These are phyloP conservation scores for Linderniella brevidens DNA, from an alignment of 257 asterid genomes.

Conservation along the genomic window DNA sequence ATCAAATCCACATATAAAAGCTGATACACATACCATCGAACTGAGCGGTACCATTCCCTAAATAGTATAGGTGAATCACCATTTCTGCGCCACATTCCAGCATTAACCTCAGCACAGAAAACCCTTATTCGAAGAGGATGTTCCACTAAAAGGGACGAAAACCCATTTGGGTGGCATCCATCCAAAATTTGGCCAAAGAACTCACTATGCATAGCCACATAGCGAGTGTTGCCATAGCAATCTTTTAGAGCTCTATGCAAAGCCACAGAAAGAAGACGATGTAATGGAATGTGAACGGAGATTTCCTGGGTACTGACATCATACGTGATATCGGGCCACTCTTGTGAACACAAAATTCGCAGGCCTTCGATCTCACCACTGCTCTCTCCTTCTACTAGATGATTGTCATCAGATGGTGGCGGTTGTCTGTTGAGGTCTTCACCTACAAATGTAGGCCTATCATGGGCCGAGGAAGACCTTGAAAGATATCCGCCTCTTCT, in stretches of 20 bases:
- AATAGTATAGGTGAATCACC: constrained; percentile 77
- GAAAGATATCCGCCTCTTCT: constrained; percentile 42
- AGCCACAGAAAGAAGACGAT: constrained; percentile 65
- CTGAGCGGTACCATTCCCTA: constrained; percentile 84
- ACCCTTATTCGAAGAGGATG: constrained; percentile 91
- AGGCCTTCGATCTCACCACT: constrained; percentile 47
- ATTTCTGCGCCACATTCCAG: constrained; percentile 96
- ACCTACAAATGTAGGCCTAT: constrained; percentile 22
- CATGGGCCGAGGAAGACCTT: constrained; percentile 26
- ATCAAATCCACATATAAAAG: not conserved
- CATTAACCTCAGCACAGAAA: constrained; percentile 88
- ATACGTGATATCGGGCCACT: constrained; percentile 72
- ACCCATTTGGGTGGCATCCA: constrained; percentile 79
- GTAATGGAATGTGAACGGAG: constrained; percentile 80
- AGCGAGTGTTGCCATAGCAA: constrained; percentile 54
- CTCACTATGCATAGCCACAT: constrained; percentile 20
- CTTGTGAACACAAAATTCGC: constrained; percentile 51
- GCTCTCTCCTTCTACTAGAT: constrained; percentile 40
- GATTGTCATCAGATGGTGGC: constrained; percentile 29
- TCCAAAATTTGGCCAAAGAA: constrained; percentile 66
- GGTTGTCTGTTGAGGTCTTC: constrained; percentile 28
- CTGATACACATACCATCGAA: constrained; percentile 54
- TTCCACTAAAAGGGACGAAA: constrained; percentile 87
- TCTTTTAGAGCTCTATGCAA: constrained; percentile 60
- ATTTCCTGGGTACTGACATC: constrained; percentile 84